Evolutionary conservation across 2,329 filamentous ascomycete species (phyloP), one percentile per base, ranked within the genome.

Genomic region (Neocucurbitaria cava): DNA sequence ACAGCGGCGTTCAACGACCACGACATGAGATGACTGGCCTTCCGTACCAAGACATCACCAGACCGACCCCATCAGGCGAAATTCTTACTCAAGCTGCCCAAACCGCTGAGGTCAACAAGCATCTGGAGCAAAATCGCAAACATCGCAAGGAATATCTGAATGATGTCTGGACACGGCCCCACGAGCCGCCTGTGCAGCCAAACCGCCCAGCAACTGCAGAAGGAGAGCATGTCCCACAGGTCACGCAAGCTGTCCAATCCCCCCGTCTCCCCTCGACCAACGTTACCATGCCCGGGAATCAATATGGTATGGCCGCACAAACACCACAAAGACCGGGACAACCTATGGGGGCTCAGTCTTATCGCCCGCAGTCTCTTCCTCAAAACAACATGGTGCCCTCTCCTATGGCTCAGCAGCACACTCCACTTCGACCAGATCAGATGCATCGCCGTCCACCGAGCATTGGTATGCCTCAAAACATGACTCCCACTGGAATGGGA

Each of bases 1-100:
- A 94, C 72, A 90, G 88, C 67, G 89, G 86, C 69, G 90, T 96
- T 61, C 88, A 90, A 57, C 89, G 92, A 48, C 90, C 92, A 20
- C 87, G 94, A 61, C 95, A 97, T 77, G 95, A 98, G 71, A 87
- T 97, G 58, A 87, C 90, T 13, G 95, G 93, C 21, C 87, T 90
- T 33, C 70, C 74, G 9, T 99, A 97, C 77, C 89, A 94, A 75
- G 95, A 98, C 73, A 85, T 92, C 65, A 91, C 89, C 8, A 87
- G 93, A 72, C 83, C 91, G 10, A 90, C 89, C 59, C 86, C 88
- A 26, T 83, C 91, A 24, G 82, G 85, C 42, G 94, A 98, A 67
- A 87, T 98, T 49, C 83, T 95, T 61, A 89, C 90, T 41, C 92
- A 97, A 75, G 91, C 92, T 24, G 87, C 91, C 46, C 91, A 96